phyloP scores from a whole-genome alignment of 1,284 basidiomycete genomes.

The Quambalaria eucalypti region DNA sequence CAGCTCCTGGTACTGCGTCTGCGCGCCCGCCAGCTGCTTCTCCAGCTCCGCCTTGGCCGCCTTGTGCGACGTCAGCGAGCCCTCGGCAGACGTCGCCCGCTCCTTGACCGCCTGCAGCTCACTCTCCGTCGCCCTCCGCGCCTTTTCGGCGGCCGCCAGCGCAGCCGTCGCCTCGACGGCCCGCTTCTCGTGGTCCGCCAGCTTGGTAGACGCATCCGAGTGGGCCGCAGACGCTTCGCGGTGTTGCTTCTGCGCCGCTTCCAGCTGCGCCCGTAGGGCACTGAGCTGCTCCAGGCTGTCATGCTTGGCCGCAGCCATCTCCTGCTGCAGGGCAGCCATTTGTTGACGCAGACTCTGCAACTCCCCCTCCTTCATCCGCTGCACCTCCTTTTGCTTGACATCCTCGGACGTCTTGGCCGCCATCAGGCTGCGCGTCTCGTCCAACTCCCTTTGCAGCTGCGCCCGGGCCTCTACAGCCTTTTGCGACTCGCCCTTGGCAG shows the following conservation, averaged over 20 bases:
- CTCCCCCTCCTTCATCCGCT: slow-evolving; percentile 79
- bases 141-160: slow-evolving; percentile 61
- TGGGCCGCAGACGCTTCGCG: slow-evolving; percentile 7
- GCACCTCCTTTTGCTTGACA: slow-evolving; percentile 69
- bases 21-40: slow-evolving; percentile 63
- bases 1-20: slow-evolving; percentile 45
- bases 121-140: slow-evolving; percentile 61
- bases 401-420: slow-evolving; percentile 80
- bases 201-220: slow-evolving; percentile 3
- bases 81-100: slow-evolving; percentile 57
- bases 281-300: slow-evolving; percentile 33
- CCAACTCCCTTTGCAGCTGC: slow-evolving; percentile 71
- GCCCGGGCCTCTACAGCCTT: slow-evolving; percentile 54
- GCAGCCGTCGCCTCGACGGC: slow-evolving; percentile 54
- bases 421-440: slow-evolving; percentile 64
- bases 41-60: slow-evolving; percentile 53
- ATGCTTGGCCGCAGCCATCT: slow-evolving; percentile 42
- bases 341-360: slow-evolving; percentile 65
- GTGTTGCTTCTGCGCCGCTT: slow-evolving; percentile 41
- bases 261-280: slow-evolving; percentile 47
- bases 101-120: slow-evolving; percentile 72
- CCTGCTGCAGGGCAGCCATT: slow-evolving; percentile 48
- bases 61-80: slow-evolving; percentile 17
- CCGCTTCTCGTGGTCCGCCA: slow-evolving; percentile 6
- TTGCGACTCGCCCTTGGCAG: slow-evolving; percentile 58